Base-by-base conservation (phyloP, 768 basidiomycete species). In the Agaricus sinodeliciosus region DNA sequence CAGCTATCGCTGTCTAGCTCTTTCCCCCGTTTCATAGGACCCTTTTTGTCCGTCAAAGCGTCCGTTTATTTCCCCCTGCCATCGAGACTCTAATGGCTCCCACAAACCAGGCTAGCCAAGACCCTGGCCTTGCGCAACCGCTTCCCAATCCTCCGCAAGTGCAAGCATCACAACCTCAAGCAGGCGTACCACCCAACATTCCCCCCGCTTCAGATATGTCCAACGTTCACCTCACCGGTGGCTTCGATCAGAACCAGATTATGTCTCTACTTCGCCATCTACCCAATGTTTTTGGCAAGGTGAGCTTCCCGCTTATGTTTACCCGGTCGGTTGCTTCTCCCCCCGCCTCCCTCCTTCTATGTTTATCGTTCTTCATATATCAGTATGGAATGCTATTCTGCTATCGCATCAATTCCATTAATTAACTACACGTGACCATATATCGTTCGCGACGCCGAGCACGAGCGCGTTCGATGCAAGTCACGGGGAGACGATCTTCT, bases 181-280 rank as follows among this genome's bases (percentile, higher is more conserved):
- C 55, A 6, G 65, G 62, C 26, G 52, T 46, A 13, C 34, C 68
- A 34, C 46, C 67, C 19, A 27, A 59, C 45, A 64, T 63, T 42
- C 37, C 71, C 28, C 49, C 60, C 26, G 55, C 58, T 9, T 42
- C 62, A 31, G 67, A 70, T 36, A 35, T 71, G 36, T 35, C 60
- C 11, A 57, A 56, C 51, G 49, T 68, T 46, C 65, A 61, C 31
- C 57, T 67, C 45, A 58, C 56, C 4, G 8, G 8, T 31, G 65
- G 67, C 9, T 66, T 85, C 44, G 79, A 82, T 61, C 71, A 75
- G 18, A 70, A 71, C 28, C 84, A 86, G 65, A 72, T 88, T 49
- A 72, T 81, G 66, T 76, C 67, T 45, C 65, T 88, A 27, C 67
- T 88, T 19, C 79, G 82, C 50, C 74, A 74, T 43, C 60, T 83